Evolutionary conservation across 352 stramenopile genomes (phyloP).

Genomic region (Phytophthora aleatoria): DNA sequence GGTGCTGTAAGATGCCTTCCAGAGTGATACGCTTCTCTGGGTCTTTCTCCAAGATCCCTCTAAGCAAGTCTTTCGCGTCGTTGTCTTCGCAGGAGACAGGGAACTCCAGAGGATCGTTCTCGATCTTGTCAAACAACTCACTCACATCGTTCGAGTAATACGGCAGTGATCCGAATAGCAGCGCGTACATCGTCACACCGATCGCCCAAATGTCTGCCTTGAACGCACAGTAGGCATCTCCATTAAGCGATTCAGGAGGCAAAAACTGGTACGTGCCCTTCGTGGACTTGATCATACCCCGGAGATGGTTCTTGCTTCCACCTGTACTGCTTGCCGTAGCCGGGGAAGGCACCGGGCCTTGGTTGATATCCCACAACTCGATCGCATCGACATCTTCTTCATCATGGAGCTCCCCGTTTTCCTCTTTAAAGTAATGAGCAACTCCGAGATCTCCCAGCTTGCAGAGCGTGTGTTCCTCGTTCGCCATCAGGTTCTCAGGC

Average conservation of each 20-base stretch:
- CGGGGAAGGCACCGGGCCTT: slow-evolving; percentile 11
- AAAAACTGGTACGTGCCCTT: slow-evolving; percentile 85
- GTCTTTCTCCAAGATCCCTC: slow-evolving; percentile 75
- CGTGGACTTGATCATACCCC: slow-evolving; percentile 64
- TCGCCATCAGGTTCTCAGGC: slow-evolving; percentile 78
- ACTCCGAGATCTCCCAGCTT: slow-evolving; percentile 87
- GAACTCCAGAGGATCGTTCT: slow-evolving; percentile 59
- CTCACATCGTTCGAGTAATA: slow-evolving; percentile 90
- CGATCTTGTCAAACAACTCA: slow-evolving; percentile 91
- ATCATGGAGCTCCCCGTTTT: slow-evolving; percentile 53
- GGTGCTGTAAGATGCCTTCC: slow-evolving; percentile 69
- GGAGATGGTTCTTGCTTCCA: slow-evolving; percentile 14
- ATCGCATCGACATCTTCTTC: slow-evolving; percentile 56
- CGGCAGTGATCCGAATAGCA: slow-evolving; percentile 87
- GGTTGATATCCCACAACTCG: slow-evolving; percentile 50
- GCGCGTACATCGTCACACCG: slow-evolving; percentile 91
- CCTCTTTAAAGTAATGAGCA: slow-evolving; percentile 74
- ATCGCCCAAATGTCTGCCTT: slow-evolving; percentile 92
- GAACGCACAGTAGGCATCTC: slow-evolving; percentile 76
- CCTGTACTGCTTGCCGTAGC: neutral
- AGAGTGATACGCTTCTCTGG: slow-evolving; percentile 70
- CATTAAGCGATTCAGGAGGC: slow-evolving; percentile 65
- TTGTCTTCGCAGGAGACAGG: slow-evolving; percentile 48
- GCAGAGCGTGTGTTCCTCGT: slow-evolving; percentile 59
- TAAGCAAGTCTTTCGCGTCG: slow-evolving; percentile 74